phyloP scores from a whole-genome alignment of 2,329 filamentous ascomycete genomes.

The Lachnum nothofagi region DNA sequence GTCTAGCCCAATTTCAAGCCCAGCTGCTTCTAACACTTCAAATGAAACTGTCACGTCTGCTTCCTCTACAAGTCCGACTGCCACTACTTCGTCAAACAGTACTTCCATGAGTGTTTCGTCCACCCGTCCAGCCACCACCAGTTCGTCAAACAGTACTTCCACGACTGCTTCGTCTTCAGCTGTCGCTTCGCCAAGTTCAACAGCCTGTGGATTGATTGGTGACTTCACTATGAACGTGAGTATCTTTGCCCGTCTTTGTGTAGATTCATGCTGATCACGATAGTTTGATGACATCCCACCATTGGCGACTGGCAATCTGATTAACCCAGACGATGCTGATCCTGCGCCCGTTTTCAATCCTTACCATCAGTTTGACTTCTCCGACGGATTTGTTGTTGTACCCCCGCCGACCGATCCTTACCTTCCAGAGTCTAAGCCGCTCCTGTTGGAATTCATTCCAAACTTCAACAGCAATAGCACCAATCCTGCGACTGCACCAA shows the following conservation, averaged over 20 bases:
- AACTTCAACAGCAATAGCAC: slow-evolving; percentile 22
- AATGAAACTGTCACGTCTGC: not conserved
- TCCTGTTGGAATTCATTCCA: slow-evolving; percentile 32
- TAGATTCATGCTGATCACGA: slow-evolving; percentile 7
- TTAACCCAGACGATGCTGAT: slow-evolving; percentile 12
- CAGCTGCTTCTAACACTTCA: not conserved
- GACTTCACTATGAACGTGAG: slow-evolving; percentile 29
- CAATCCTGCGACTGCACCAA: slow-evolving; percentile 13
- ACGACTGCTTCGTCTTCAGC: slow-evolving; percentile 10
- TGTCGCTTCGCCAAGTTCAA: slow-evolving; percentile 9
- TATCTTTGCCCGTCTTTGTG: not conserved
- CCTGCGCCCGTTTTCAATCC: slow-evolving; percentile 30
- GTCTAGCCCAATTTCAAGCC: not conserved
- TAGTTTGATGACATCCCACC: slow-evolving; percentile 32
- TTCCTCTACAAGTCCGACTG: not conserved
- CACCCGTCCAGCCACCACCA: not conserved
- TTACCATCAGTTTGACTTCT: slow-evolving; percentile 35
- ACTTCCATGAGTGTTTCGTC: not conserved
- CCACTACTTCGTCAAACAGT: not conserved
- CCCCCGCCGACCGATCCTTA: slow-evolving; percentile 31
- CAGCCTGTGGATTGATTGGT: slow-evolving; percentile 25
- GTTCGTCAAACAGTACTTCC: too few relatives aligned
- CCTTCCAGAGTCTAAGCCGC: slow-evolving; percentile 28
- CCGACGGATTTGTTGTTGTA: slow-evolving; percentile 33
- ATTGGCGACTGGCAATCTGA: slow-evolving; percentile 20